Percentiles rank a stretch among this genome's conserved stretches.
phyloP scores from a whole-genome alignment of 2,329 filamentous ascomycete species.

The Aspergillus vadensis region DNA sequence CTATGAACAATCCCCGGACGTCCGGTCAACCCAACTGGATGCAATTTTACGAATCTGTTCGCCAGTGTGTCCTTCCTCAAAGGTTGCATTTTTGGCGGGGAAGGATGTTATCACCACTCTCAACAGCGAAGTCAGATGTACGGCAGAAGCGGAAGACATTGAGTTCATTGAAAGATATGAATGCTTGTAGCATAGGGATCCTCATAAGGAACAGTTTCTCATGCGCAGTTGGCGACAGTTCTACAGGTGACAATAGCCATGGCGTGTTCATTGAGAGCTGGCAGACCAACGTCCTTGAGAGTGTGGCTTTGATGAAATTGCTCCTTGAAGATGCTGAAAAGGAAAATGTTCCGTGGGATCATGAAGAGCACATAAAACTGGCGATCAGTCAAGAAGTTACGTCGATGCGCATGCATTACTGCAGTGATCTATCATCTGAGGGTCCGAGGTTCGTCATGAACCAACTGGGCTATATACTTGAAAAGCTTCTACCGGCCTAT shows the following conservation, averaged over 20 bases:
- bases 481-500: conserved; percentile 69
- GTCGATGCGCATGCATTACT: conserved; percentile 34
- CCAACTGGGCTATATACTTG: conserved; percentile 60
- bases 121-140: conserved; percentile 72
- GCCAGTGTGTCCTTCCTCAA: conserved; percentile 71
- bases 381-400: conserved; percentile 63
- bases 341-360: conserved; percentile 50
- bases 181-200: conserved; percentile 82
- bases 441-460: conserved; percentile 42
- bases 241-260: conserved; percentile 52
- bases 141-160: conserved; percentile 72
- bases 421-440: conserved; percentile 28
- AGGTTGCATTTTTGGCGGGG: conserved; percentile 71
- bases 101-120: conserved; percentile 75
- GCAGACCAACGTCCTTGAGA: conserved; percentile 77
- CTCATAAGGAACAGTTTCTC: conserved; percentile 83
- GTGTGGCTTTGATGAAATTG: conserved; percentile 81
- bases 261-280: conserved; percentile 53
- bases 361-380: conserved; percentile 55
- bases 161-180: conserved; percentile 73
- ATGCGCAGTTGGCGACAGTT: conserved; percentile 62
- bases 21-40: conserved; percentile 50
- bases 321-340: conserved; percentile 72
- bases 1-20: conserved; percentile 13
- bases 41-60: conserved; percentile 78